A percentile compares a stretch with the other conserved stretches of the same genome.
Evolutionary conservation across 495 filamentous ascomycete genomes (phyloP).

Genomic region (Xylaria intraflava): DNA sequence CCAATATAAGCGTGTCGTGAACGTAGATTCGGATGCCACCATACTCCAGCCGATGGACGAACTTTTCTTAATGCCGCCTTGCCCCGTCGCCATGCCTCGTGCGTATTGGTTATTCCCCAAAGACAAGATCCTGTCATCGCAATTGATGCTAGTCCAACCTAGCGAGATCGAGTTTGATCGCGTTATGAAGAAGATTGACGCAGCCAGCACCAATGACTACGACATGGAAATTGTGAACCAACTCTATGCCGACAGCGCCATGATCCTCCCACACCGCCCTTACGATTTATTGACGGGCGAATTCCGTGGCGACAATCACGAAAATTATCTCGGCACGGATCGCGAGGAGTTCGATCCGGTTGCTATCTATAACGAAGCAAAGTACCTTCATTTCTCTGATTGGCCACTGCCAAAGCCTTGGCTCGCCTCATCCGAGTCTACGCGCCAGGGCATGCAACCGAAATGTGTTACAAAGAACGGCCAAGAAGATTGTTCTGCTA

Average conservation of each 20-base stretch:
- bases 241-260: constrained; percentile 58
- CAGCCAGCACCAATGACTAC: constrained; percentile 39
- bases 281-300: constrained; percentile 67
- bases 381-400: constrained; percentile 75
- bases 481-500: constrained; percentile 51
- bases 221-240: constrained; percentile 73
- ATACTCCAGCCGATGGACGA: constrained; percentile 64
- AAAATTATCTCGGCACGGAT: constrained; percentile 56
- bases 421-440: constrained; percentile 53
- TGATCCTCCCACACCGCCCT: constrained; percentile 68
- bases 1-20: constrained; percentile 59
- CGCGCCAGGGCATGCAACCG: constrained; percentile 53
- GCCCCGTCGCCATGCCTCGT: constrained; percentile 56
- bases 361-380: constrained; percentile 56
- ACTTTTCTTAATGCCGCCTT: constrained; percentile 61
- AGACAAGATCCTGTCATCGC: constrained; percentile 49
- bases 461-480: constrained; percentile 38
- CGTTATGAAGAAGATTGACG: constrained; percentile 43
- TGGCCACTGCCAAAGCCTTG: constrained; percentile 78
- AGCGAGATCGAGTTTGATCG: constrained; percentile 47
- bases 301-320: constrained; percentile 56
- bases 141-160: constrained; percentile 60
- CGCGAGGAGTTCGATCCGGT: constrained; percentile 63
- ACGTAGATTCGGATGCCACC: constrained; percentile 63
- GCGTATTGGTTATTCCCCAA: constrained; percentile 64